Percentiles rank a stretch among this genome's conserved stretches.
Conservation (phyloP, 2,329 filamentous ascomycete species). For the Rutstroemia sydowiana region DNA sequence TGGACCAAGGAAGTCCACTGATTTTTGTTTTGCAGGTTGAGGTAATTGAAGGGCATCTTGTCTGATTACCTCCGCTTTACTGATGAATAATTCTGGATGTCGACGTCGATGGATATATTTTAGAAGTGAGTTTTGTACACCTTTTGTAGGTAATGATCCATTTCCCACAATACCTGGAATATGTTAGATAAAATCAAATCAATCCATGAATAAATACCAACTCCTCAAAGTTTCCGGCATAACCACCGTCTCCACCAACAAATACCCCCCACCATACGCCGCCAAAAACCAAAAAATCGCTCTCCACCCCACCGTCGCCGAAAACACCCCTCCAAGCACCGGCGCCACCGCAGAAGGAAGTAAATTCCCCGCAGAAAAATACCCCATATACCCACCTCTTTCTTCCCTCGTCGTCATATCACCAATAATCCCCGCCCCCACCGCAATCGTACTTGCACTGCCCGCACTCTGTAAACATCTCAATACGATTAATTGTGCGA, state of each 20-base stretch:
- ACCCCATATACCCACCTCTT: slow-evolving; percentile 59
- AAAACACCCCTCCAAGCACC: slow-evolving; percentile 39
- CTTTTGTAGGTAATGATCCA: slow-evolving; percentile 23
- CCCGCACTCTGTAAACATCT: slow-evolving; percentile 52
- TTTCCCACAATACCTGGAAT: slow-evolving; percentile 31
- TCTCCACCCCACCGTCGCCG: slow-evolving; percentile 40
- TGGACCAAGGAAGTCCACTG: slow-evolving; percentile 20
- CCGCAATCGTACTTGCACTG: slow-evolving; percentile 51
- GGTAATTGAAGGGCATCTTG: not conserved
- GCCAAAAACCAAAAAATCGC: slow-evolving; percentile 45
- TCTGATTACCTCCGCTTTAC: too few species aligned
- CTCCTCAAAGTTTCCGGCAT: slow-evolving; percentile 36
- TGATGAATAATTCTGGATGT: not conserved
- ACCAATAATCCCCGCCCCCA: slow-evolving; percentile 52
- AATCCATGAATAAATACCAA: not conserved
- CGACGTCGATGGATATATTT: slow-evolving; percentile 13
- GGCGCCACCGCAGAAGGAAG: slow-evolving; percentile 39
- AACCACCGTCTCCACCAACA: slow-evolving; percentile 35
- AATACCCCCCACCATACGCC: slow-evolving; percentile 34
- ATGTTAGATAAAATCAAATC: not conserved
- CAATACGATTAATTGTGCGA: slow-evolving; percentile 44
- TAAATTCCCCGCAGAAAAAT: slow-evolving; percentile 32
- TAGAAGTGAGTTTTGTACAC: slow-evolving; percentile 14
- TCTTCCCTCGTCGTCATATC: slow-evolving; percentile 57
- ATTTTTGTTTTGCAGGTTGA: slow-evolving; percentile 16